Percentiles rank a stretch among this genome's conserved stretches.
These are phyloP conservation scores for Jackrogersella minutella DNA, from an alignment of 495 filamentous ascomycete genomes.

Conservation along the genomic window DNA sequence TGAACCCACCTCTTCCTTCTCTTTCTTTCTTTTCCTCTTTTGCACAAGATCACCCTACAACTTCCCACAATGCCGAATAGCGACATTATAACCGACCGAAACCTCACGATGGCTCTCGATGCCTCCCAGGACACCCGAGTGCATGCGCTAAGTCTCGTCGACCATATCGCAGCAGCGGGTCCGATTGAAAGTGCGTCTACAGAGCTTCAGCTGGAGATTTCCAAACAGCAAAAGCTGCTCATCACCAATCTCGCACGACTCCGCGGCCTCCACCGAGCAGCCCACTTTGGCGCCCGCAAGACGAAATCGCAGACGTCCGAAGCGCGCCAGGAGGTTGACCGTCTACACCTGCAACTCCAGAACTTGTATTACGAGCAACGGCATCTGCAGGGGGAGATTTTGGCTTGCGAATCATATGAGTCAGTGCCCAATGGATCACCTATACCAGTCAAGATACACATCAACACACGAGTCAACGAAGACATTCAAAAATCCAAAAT, in stretches of 20 bases:
- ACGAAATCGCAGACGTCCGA: slow-evolving; percentile 89
- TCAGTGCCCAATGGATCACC: slow-evolving; percentile 56
- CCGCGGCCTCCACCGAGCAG: slow-evolving; percentile 81
- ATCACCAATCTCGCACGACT: slow-evolving; percentile 81
- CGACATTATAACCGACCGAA: slow-evolving; percentile 73
- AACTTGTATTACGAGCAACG: slow-evolving; percentile 97
- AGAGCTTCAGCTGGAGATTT: slow-evolving; percentile 68
- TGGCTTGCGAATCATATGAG: slow-evolving; percentile 91
- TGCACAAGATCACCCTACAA: neutral
- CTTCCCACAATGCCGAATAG: slow-evolving; percentile 52
- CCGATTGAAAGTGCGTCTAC: slow-evolving; percentile 47
- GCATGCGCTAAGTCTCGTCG: slow-evolving; percentile 77
- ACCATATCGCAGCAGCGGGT: slow-evolving; percentile 51
- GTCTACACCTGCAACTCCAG: slow-evolving; percentile 88
- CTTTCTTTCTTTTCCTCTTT: neutral
- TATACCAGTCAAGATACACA: neutral
- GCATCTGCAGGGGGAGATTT: slow-evolving; percentile 88
- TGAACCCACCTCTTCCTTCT: neutral
- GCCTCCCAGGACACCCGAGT: slow-evolving; percentile 73
- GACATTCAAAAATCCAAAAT: too few species aligned
- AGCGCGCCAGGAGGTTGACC: slow-evolving; percentile 88
- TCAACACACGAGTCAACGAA: neutral
- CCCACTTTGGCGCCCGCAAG: slow-evolving; percentile 79
- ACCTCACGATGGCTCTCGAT: slow-evolving; percentile 73
- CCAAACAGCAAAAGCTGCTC: slow-evolving; percentile 80